Conservation (phyloP, 2,329 filamentous ascomycete genomes). For the Periconia sp. region DNA sequence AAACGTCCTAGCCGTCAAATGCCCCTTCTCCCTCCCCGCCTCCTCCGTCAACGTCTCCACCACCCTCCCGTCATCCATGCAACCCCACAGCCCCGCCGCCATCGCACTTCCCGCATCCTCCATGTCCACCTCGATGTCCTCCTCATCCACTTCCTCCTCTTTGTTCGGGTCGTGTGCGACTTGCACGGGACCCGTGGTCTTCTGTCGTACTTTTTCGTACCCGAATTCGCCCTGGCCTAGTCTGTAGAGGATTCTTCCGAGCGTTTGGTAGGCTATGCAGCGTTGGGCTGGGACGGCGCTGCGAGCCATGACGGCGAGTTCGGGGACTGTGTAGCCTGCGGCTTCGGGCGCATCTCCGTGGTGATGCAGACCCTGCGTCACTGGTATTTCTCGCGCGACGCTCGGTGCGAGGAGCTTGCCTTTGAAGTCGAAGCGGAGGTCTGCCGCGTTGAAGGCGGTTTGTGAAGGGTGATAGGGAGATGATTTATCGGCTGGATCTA, state of each 20-base stretch:
- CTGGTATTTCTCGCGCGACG: conserved; percentile 74
- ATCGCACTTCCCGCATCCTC: conserved; percentile 48
- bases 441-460: conserved; percentile 71
- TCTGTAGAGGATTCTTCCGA: conserved; percentile 83
- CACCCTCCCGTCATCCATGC: conserved; percentile 76
- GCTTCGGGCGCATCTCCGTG: conserved; percentile 91
- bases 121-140: conserved; percentile 44
- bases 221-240: conserved; percentile 77
- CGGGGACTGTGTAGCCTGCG: conserved; percentile 90
- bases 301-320: conserved; percentile 80
- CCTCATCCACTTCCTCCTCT: conserved; percentile 44
- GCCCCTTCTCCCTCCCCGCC: conserved; percentile 69
- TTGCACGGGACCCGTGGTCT: conserved; percentile 56
- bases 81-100: conserved; percentile 82
- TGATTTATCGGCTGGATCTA: conserved; percentile 65
- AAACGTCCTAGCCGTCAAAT: conserved; percentile 82
- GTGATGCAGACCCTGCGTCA: conserved; percentile 84
- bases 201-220: conserved; percentile 51
- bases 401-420: conserved; percentile 81
- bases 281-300: conserved; percentile 85
- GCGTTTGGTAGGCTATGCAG: conserved; percentile 88
- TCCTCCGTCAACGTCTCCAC: conserved; percentile 79
- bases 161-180: conserved; percentile 46
- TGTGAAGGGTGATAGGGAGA: conserved; percentile 84
- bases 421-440: conserved; percentile 87